phyloP scores from a whole-genome alignment of 352 stramenopile genomes.

The Pythium rishiriense region DNA sequence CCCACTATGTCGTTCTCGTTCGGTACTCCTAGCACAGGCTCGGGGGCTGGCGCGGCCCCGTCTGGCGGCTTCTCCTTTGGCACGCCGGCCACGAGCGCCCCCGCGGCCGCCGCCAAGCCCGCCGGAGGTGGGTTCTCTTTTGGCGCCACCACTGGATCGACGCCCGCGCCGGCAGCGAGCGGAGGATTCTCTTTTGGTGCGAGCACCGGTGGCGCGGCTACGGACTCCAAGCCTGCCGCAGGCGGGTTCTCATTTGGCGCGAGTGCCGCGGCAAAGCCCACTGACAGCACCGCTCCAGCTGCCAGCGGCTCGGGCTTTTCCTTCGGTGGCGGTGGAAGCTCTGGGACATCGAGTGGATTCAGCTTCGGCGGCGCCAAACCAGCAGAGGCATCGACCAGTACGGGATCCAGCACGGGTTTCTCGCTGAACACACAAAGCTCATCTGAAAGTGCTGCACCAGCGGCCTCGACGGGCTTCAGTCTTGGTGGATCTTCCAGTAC shows the following conservation, averaged over 20 bases:
- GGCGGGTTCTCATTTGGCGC: constrained; percentile 49
- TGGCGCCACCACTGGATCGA: constrained; percentile 1
- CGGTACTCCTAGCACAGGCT: constrained; percentile 20
- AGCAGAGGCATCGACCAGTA: background rate
- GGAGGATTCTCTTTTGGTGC: constrained; percentile 45
- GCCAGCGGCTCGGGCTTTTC: constrained; percentile 9
- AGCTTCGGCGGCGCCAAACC: constrained; percentile 18
- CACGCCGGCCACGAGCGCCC: constrained; percentile 3
- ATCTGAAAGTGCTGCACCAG: background rate
- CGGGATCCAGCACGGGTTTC: constrained; percentile 12
- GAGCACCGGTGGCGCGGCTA: background rate
- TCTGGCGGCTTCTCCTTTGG: constrained; percentile 28
- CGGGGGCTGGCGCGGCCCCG: constrained; percentile 1
- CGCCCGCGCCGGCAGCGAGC: constrained; percentile 20
- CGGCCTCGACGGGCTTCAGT: constrained; percentile 19
- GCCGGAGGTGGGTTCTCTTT: constrained; percentile 27
- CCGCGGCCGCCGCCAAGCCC: constrained; percentile 12
- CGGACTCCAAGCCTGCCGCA: constrained; percentile 14
- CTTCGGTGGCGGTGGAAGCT: constrained; percentile 9
- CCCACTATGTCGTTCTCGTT: constrained; percentile 36
- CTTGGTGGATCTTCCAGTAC: constrained; percentile 16
- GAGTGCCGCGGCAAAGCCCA: constrained; percentile 25
- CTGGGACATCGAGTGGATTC: constrained; percentile 10
- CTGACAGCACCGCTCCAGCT: constrained; percentile 24
- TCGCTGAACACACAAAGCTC: constrained; percentile 17